Conservation (phyloP, 192 early-diverging fungal species). For the Chytriomyces sp. region DNA sequence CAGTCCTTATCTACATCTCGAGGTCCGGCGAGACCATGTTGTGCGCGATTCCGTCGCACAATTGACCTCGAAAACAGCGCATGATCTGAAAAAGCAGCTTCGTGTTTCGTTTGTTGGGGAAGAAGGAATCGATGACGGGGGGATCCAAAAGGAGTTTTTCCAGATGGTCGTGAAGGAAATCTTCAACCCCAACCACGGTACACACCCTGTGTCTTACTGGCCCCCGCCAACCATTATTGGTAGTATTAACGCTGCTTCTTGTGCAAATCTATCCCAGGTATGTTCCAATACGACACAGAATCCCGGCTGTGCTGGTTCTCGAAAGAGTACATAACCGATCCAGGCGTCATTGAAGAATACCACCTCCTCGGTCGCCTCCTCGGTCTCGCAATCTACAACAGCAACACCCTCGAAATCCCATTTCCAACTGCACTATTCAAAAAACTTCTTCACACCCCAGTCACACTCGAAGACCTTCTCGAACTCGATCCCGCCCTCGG, state of each 20-base stretch:
- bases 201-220: slow-evolving; percentile 10
- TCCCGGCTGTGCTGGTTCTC: slow-evolving; percentile 79
- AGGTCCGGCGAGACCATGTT: slow-evolving; percentile 47
- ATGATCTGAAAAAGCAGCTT: slow-evolving; percentile 89
- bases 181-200: slow-evolving; percentile 79
- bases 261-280: slow-evolving; percentile 10
- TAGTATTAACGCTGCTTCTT: background rate
- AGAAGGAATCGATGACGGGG: slow-evolving; percentile 90
- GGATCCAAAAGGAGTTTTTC: slow-evolving; percentile 93
- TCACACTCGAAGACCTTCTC: slow-evolving; percentile 71
- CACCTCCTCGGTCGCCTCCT: slow-evolving; percentile 79
- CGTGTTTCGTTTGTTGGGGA: slow-evolving; percentile 90
- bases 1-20: slow-evolving; percentile 51
- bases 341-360: slow-evolving; percentile 59
- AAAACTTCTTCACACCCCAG: slow-evolving; percentile 72
- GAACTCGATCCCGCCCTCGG: slow-evolving; percentile 77
- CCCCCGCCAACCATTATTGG: background rate
- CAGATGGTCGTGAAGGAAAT: slow-evolving; percentile 84
- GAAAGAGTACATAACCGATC: slow-evolving; percentile 40
- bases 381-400: slow-evolving; percentile 91
- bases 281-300: slow-evolving; percentile 65
- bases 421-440: slow-evolving; percentile 84
- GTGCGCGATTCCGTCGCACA: slow-evolving; percentile 57
- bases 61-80: slow-evolving; percentile 76
- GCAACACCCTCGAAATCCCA: slow-evolving; percentile 83